Percentiles rank a stretch among this genome's conserved stretches.
phyloP scores from a whole-genome alignment of 441 rosid genomes.

The Populus hybrid region DNA sequence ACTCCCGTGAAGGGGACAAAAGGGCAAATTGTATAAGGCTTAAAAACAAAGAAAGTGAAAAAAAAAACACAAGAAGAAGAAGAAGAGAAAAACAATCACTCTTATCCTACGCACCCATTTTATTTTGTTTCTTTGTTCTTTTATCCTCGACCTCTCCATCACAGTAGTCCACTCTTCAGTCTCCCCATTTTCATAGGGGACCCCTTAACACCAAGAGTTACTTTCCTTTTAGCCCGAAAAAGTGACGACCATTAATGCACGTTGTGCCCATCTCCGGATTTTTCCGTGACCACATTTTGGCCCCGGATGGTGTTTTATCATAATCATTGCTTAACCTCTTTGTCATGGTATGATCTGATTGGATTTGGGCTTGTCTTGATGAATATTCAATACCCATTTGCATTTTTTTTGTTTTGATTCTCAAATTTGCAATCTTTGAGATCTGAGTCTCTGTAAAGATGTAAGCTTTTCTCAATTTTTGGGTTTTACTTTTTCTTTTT shows the following conservation, averaged over 20 bases:
- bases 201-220: slow-evolving; percentile 18
- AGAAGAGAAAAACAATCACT: slow-evolving; percentile 9
- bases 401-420: slow-evolving; percentile 21
- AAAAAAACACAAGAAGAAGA: no score
- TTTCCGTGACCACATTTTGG: slow-evolving; percentile 28
- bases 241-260: slow-evolving; percentile 38
- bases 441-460: slow-evolving; percentile 56
- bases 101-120: slow-evolving; percentile 30
- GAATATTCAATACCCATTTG: slow-evolving; percentile 28
- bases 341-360: slow-evolving; percentile 39
- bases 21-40: slow-evolving; percentile 22
- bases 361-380: slow-evolving; percentile 32
- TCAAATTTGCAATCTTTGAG: slow-evolving; percentile 32
- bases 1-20: slow-evolving; percentile 65
- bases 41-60: not conserved
- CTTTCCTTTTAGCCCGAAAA: slow-evolving; percentile 10
- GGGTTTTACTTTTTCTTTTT: slow-evolving; percentile 14
- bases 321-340: slow-evolving; percentile 15
- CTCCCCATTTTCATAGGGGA: slow-evolving; percentile 34
- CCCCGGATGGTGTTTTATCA: slow-evolving; percentile 35
- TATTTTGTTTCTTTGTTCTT: slow-evolving; percentile 27
- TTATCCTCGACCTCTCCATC: not conserved
- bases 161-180: slow-evolving; percentile 16
- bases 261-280: slow-evolving; percentile 26
- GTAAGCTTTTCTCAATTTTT: slow-evolving; percentile 31